These are phyloP conservation scores for Venturia aucupariae DNA, from an alignment of 2,329 filamentous ascomycete species.

Conservation along the genomic window DNA sequence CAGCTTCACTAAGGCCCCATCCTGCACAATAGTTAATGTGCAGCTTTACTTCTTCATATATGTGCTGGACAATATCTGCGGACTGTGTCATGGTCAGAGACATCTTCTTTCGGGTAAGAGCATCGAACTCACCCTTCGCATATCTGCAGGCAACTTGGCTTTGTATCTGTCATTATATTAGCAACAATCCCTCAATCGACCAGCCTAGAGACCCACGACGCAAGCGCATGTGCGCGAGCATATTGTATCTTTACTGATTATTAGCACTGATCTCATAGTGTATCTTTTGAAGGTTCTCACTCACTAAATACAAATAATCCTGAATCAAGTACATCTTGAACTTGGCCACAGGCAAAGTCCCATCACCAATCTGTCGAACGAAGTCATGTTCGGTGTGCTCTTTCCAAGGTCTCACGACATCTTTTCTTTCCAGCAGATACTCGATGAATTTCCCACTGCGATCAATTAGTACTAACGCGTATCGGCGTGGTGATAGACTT, in stretches of 20 bases:
- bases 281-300: constrained; percentile 19
- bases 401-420: constrained; percentile 67
- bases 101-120: background rate
- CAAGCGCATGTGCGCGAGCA: constrained; percentile 1
- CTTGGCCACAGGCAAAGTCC: constrained; percentile 61
- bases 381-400: constrained; percentile 75
- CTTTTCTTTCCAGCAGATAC: constrained; percentile 66
- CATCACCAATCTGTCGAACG: constrained; percentile 65
- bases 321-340: constrained; percentile 89
- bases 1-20: constrained; percentile 65
- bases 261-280: constrained; percentile 2
- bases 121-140: constrained; percentile 49
- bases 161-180: constrained; percentile 51
- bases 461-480: background rate
- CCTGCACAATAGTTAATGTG: constrained; percentile 74
- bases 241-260: background rate
- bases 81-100: constrained; percentile 33
- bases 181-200: constrained; percentile 31
- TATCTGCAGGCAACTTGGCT: constrained; percentile 61
- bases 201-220: background rate
- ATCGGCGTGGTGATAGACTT: constrained; percentile 6
- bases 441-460: constrained; percentile 64
- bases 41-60: constrained; percentile 69
- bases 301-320: constrained; percentile 80
- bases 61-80: constrained; percentile 64